These are phyloP conservation scores for Aspergillus avenaceus DNA, from an alignment of 495 filamentous ascomycete species.

Conservation along the genomic window DNA sequence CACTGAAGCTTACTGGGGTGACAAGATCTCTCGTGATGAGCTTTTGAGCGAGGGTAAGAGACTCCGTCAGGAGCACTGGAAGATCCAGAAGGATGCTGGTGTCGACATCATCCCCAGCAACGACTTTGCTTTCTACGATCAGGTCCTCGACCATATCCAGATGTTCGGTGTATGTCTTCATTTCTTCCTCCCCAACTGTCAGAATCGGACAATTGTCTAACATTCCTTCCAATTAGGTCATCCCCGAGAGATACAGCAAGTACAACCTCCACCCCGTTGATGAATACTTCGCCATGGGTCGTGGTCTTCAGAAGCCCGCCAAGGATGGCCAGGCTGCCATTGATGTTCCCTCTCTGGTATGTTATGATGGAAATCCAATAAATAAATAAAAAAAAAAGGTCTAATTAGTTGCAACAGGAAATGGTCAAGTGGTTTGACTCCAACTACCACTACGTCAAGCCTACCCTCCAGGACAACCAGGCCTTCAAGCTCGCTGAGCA, in stretches of 20 bases:
- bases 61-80: constrained; percentile 94
- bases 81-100: constrained; percentile 97
- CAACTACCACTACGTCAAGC: constrained; percentile 99
- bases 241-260: constrained; percentile 85
- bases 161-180: constrained; percentile 77
- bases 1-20: constrained; percentile 95
- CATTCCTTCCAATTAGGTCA: constrained; percentile 49
- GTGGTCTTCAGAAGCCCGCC: constrained; percentile 84
- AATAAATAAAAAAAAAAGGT: neutral
- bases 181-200: neutral
- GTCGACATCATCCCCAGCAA: constrained; percentile 97
- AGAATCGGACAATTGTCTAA: neutral
- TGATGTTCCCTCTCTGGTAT: constrained; percentile 81
- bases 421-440: constrained; percentile 99
- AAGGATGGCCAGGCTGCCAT: constrained; percentile 58
- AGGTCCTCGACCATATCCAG: constrained; percentile 98
- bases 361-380: constrained; percentile 5
- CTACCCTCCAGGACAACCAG: constrained; percentile 93
- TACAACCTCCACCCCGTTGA: constrained; percentile 82
- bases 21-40: constrained; percentile 82
- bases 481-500: constrained; percentile 79
- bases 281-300: constrained; percentile 99
- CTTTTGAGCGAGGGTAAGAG: constrained; percentile 92
- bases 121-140: constrained; percentile 98
- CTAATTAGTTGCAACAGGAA: constrained; percentile 49